Evolutionary conservation across 176 grass and related monocot genomes (phyloP).

Genomic region (Oryza coarctata): DNA sequence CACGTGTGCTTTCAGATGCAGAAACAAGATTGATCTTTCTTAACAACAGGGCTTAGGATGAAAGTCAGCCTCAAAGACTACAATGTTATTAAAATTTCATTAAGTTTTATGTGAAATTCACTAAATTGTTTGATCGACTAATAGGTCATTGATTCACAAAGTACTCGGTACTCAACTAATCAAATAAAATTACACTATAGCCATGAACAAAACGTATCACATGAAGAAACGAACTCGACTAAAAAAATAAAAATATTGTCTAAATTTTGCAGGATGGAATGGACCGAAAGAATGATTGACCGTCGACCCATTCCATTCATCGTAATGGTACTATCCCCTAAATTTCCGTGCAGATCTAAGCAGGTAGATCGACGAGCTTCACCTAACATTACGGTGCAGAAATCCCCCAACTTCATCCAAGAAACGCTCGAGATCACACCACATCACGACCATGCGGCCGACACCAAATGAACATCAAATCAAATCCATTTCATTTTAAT

Average conservation of each 20-base stretch:
- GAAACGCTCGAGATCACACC: not conserved
- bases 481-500: not conserved
- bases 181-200: not conserved
- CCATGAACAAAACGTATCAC: not conserved
- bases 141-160: not conserved
- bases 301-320: not conserved
- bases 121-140: not conserved
- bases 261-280: not conserved
- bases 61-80: not conserved
- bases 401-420: not conserved
- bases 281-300: not conserved
- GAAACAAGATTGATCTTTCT: not conserved
- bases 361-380: not conserved
- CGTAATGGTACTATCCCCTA: not conserved
- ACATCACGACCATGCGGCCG: not conserved
- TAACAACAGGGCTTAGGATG: not conserved
- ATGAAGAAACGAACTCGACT: not conserved
- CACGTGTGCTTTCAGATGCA: not conserved
- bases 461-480: not conserved
- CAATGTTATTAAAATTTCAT: not conserved
- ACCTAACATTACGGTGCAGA: not conserved
- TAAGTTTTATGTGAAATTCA: not conserved
- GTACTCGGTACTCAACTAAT: not conserved
- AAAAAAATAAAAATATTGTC: not conserved
- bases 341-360: conserved; percentile 27